Percentiles rank a stretch among this genome's conserved stretches.
These are phyloP conservation scores for Chaetothyriales sp. DNA, from an alignment of 2,329 filamentous ascomycete species.

Conservation along the genomic window DNA sequence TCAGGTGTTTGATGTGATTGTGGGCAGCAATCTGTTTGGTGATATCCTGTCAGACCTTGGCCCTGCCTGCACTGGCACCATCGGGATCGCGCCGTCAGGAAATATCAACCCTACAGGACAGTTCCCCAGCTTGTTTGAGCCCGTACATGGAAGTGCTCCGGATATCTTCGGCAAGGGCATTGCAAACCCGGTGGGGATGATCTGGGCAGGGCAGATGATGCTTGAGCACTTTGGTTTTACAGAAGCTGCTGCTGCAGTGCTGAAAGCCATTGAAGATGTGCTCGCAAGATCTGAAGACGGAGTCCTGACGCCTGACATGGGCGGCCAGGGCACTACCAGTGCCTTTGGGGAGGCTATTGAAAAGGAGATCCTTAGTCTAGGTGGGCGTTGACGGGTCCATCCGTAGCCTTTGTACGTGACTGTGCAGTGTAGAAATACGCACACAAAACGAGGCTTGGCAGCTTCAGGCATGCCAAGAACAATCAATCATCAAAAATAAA, in stretches of 20 bases:
- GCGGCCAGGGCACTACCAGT: conserved; percentile 85
- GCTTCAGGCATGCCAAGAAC: neutral
- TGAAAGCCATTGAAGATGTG: conserved; percentile 87
- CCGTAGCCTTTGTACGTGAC: neutral
- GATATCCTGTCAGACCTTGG: conserved; percentile 99
- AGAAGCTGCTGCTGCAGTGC: conserved; percentile 71
- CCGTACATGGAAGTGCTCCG: conserved; percentile 91
- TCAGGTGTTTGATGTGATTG: conserved; percentile 88
- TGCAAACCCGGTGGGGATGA: conserved; percentile 90
- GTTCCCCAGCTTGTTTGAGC: conserved; percentile 99
- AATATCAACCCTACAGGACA: conserved; percentile 67
- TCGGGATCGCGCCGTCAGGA: conserved; percentile 89
- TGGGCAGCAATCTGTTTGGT: conserved; percentile 95
- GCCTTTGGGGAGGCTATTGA: conserved; percentile 92
- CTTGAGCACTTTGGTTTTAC: conserved; percentile 90
- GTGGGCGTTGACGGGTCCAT: neutral
- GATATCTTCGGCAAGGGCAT: conserved; percentile 93
- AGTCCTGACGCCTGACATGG: conserved; percentile 83
- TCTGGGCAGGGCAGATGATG: conserved; percentile 98
- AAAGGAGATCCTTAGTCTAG: conserved; percentile 17
- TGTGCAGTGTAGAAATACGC: neutral
- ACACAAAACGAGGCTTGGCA: neutral
- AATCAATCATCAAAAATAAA: neutral
- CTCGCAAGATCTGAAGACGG: conserved; percentile 68
- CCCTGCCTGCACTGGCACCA: conserved; percentile 91